Base-by-base conservation (phyloP, 495 filamentous ascomycete genomes). In the Aspergillus avenaceus region DNA sequence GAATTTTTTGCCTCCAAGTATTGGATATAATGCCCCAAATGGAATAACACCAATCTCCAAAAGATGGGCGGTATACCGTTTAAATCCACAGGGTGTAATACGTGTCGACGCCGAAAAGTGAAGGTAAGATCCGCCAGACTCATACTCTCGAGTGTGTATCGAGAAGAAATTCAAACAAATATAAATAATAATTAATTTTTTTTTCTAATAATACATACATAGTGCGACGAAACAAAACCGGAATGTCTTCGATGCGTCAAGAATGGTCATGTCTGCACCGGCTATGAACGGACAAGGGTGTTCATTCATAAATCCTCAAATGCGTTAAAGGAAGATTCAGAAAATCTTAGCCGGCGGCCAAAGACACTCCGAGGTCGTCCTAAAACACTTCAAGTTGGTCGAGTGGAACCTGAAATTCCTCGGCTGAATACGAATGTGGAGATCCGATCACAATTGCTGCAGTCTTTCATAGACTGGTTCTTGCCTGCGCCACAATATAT, bases 171-270 rank as follows among this genome's bases (percentile, higher is more conserved):
- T 14, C 2, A 38, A 3, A 14, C 3, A 14, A 13, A 26, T 7
- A 26, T 5, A 8, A 13, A 41, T 21, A 18, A 4, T 2, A n/a
- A 27, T 28, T 34, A 28, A 28, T 22, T 40, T 25, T n/a, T 8
- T 45, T 41, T 48, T 50, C 50, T 40, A 16, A 34, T 49, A 46
- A 43, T 21, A 27, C 54, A 24, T 47, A 21, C 49, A 14, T 58
- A 56, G 62, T 65, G 62, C 23, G 62, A 69, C 50, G 59, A 60
- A 41, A 46, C 54, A 29, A 61, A 56, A 50, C 58, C 50, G 8
- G 41, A 63, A 51, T 65, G 56, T 34, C 32, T 56, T 27, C 50
- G 56, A 22, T 69, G 60, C 48, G 49, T 63, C 55, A 62, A 62
- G 23, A 58, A 63, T 31, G 54, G 65, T 49, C 60, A 61, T 48